Evolutionary conservation across 495 filamentous ascomycete genomes (phyloP).

Genomic region (Talaromyces wortmannii): DNA sequence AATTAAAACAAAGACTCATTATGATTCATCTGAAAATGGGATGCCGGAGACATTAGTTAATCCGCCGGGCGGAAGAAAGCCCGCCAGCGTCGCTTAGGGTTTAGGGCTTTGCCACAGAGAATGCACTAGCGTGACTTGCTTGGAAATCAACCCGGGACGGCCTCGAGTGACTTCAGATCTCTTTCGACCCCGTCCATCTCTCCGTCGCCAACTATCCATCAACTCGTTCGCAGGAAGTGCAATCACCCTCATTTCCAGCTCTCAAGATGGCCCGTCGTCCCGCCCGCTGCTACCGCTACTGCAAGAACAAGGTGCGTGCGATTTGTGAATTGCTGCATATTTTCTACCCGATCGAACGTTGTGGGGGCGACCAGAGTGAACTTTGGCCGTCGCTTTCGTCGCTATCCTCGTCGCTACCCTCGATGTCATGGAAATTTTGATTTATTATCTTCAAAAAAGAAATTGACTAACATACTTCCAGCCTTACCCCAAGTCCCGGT

Average conservation of each 20-base stretch:
- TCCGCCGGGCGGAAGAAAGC: neutral
- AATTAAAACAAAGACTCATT: neutral
- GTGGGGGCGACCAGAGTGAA: slow-evolving; percentile 14
- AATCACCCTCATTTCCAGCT: slow-evolving; percentile 50
- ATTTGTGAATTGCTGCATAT: slow-evolving; percentile 14
- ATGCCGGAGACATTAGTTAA: neutral
- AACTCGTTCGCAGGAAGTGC: slow-evolving; percentile 46
- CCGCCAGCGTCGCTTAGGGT: slow-evolving; percentile 20
- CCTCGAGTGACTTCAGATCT: slow-evolving; percentile 22
- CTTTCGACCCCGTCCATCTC: slow-evolving; percentile 31
- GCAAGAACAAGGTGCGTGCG: slow-evolving; percentile 96
- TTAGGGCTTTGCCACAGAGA: slow-evolving; percentile 39
- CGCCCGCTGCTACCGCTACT: slow-evolving; percentile 99
- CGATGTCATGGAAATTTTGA: neutral
- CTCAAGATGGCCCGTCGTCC: slow-evolving; percentile 97
- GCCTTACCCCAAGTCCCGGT: slow-evolving; percentile 98
- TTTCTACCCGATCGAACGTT: slow-evolving; percentile 27
- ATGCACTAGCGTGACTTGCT: slow-evolving; percentile 30
- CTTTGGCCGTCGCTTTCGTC: neutral
- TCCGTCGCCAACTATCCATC: slow-evolving; percentile 34
- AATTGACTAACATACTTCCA: slow-evolving; percentile 34
- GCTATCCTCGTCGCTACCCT: too few species aligned
- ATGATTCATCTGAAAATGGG: neutral
- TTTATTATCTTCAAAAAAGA: too few species aligned
- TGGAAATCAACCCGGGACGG: slow-evolving; percentile 39